Conservation (phyloP, 495 filamentous ascomycete species). For the Aspergillus coremiiformis region DNA sequence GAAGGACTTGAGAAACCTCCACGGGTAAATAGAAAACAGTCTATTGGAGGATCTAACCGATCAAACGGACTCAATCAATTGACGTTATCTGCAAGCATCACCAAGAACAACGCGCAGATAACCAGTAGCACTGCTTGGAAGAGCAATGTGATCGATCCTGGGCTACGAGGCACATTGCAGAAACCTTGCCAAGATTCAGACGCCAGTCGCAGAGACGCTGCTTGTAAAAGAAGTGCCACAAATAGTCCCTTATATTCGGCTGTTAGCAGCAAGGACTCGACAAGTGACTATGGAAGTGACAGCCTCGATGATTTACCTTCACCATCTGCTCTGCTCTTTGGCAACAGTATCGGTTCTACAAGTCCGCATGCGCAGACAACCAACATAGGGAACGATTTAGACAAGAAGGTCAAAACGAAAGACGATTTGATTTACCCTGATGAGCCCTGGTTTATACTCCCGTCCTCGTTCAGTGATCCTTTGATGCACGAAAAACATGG, state of each 20-base stretch:
- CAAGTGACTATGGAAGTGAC: conserved; percentile 31
- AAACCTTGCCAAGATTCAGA: background rate
- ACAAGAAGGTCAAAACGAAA: background rate
- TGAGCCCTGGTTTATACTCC: background rate
- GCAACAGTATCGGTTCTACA: background rate
- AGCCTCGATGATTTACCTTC: conserved; percentile 38
- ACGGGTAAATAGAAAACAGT: conserved; percentile 43
- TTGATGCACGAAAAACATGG: too few relatives aligned
- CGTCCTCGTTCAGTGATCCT: background rate
- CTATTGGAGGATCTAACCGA: conserved; percentile 10
- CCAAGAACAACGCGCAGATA: conserved; percentile 21
- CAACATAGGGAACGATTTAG: background rate
- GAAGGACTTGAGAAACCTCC: conserved; percentile 77
- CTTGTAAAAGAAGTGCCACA: background rate
- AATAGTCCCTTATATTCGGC: background rate
- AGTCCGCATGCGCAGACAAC: background rate
- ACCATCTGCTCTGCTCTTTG: conserved; percentile 25
- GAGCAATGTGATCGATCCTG: background rate
- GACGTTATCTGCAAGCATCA: conserved; percentile 20
- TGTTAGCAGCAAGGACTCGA: conserved; percentile 4
- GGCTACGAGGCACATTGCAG: background rate
- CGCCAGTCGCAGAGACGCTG: too few relatives aligned
- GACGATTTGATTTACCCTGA: conserved; percentile 5
- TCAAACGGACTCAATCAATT: conserved; percentile 22
- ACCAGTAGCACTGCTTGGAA: conserved; percentile 6